A percentile compares a stretch with the other conserved stretches of the same genome.
Conservation (phyloP, 495 filamentous ascomycete genomes). For the Geopyxis carbonaria region DNA sequence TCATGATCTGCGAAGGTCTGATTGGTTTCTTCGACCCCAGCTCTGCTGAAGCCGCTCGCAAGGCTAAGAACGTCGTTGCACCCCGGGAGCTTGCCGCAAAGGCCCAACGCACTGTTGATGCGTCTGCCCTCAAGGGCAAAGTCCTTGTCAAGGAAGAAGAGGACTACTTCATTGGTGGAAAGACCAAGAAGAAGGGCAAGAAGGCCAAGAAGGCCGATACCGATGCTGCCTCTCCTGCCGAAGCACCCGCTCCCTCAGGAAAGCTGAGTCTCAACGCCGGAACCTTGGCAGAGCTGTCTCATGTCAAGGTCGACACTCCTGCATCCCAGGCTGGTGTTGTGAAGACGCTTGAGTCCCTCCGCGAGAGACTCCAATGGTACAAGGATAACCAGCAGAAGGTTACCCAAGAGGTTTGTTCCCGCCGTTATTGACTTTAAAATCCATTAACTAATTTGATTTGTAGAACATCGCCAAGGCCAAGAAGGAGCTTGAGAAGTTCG, state of each 20-base stretch:
- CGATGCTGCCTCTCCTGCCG: slow-evolving; percentile 29
- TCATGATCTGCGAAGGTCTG: slow-evolving; percentile 66
- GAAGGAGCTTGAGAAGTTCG: slow-evolving; percentile 46
- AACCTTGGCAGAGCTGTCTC: slow-evolving; percentile 73
- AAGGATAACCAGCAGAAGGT: slow-evolving; percentile 77
- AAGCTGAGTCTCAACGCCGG: slow-evolving; percentile 81
- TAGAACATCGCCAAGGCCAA: slow-evolving; percentile 55
- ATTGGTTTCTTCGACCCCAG: slow-evolving; percentile 83
- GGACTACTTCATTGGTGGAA: slow-evolving; percentile 73
- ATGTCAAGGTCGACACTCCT: slow-evolving; percentile 69
- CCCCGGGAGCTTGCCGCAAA: slow-evolving; percentile 57
- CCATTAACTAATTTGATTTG: not conserved
- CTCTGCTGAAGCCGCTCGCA: slow-evolving; percentile 45
- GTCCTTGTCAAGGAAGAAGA: slow-evolving; percentile 72
- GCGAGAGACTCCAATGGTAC: slow-evolving; percentile 81
- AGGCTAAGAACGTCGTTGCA: slow-evolving; percentile 41
- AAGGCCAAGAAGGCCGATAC: slow-evolving; percentile 33
- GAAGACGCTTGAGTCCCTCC: slow-evolving; percentile 63
- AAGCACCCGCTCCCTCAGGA: slow-evolving; percentile 30
- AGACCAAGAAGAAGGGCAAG: slow-evolving; percentile 83
- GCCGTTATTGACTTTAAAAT: not conserved
- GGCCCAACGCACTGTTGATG: slow-evolving; percentile 66
- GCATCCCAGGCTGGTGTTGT: slow-evolving; percentile 70
- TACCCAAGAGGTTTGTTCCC: slow-evolving; percentile 62
- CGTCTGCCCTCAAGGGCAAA: slow-evolving; percentile 49